Evolutionary conservation across 1,284 basidiomycete genomes (phyloP), one percentile per base, ranked within the genome.

Genomic region (Tylopilus sp.): DNA sequence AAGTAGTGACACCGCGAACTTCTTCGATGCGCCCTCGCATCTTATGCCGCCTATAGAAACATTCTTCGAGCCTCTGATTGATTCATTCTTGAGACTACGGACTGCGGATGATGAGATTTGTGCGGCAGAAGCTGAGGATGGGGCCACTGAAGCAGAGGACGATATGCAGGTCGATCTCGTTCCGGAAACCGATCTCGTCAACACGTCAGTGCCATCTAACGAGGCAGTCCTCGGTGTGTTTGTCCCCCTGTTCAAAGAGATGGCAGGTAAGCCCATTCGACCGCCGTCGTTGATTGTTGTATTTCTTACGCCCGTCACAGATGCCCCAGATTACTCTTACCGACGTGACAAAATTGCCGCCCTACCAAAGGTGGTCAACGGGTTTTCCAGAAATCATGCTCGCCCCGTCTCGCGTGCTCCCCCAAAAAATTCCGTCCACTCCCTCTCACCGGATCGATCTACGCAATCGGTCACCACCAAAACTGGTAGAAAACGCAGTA

Each of bases 21-120:
- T 86, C 38, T 89, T 93, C 60, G 80, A 86, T 53, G 79, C 77
- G 3, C 86, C 92, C 5, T 80, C 87, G 26, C 88, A 94, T 69
- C 77, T 92, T 41, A 76, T 91, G 59, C 92, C 92, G 13, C 82
- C 92, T 5, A 71, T 94, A 48, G 78, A 84, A 42, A 72, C 76
- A 42, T 67, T 96, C 36, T 95, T 90, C 64, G 84, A 89, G 30
- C 71, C 84, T 15, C 72, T 94, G 57, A 77, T 95, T 60, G 74
- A 77, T 39, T 74, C 78, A 41, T 80, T 92, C 60, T 70, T 95
- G 54, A 75, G 73, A 42, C 57, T 60, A 13, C 70, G 73, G 18
- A 55, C 57, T 6, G 59, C 64, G 9, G 44, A 64, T n/a, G 60
- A 60, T 23, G 61, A 67, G 41, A 50, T 33, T 13, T 54, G 59